Conservation (phyloP, 2,329 filamentous ascomycete genomes). For the Pseudocercospora fuligena region DNA sequence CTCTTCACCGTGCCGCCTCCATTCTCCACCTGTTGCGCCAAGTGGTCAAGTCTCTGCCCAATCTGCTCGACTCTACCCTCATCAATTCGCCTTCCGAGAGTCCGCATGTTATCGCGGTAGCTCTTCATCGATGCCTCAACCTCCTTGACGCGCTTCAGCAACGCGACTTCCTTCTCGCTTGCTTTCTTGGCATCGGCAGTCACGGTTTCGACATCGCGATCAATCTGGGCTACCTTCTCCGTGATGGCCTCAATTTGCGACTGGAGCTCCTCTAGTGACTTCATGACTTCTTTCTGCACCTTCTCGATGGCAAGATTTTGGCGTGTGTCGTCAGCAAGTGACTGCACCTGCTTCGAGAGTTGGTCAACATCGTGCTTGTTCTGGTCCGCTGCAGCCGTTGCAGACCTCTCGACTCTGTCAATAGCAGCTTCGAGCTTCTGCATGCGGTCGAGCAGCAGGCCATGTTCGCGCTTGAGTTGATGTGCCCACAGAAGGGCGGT, state of each 20-base stretch:
- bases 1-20: constrained; percentile 21
- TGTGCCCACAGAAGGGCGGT: constrained; percentile 47
- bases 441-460: constrained; percentile 42
- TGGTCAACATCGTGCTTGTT: constrained; percentile 20
- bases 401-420: constrained; percentile 18
- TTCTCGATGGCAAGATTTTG: constrained; percentile 11
- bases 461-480: constrained; percentile 46
- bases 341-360: constrained; percentile 27
- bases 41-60: constrained; percentile 19
- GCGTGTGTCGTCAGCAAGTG: constrained; percentile 10
- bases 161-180: constrained; percentile 29
- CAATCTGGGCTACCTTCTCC: constrained; percentile 25
- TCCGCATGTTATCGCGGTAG: constrained; percentile 25
- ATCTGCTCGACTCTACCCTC: constrained; percentile 24
- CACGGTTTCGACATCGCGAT: constrained; percentile 16
- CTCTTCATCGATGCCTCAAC: constrained; percentile 28
- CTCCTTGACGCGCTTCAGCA: constrained; percentile 31
- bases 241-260: constrained; percentile 26
- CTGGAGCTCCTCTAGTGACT: constrained; percentile 18
- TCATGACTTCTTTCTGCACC: constrained; percentile 22
- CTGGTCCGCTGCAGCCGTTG: constrained; percentile 12
- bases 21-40: constrained; percentile 23
- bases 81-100: constrained; percentile 26
- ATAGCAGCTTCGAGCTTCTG: constrained; percentile 40
- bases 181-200: constrained; percentile 26